Evolutionary conservation across 2,329 filamentous ascomycete species (phyloP).

Genomic region (Hypoxylon sp.): DNA sequence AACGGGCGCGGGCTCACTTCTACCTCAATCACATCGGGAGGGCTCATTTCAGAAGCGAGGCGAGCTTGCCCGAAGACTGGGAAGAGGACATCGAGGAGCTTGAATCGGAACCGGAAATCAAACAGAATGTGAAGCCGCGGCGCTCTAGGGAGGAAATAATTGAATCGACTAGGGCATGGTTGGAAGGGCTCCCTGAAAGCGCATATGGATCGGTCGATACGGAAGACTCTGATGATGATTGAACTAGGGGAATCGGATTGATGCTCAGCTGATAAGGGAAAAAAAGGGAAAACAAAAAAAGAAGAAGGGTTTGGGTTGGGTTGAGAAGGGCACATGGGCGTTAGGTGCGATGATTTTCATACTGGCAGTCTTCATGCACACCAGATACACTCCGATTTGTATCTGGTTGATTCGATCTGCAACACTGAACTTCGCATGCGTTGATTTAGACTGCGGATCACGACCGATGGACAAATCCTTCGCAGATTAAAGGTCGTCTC

Average conservation of each 20-base stretch:
- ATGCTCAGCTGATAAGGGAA: background rate
- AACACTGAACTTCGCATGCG: conserved; percentile 5
- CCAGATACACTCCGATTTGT: background rate
- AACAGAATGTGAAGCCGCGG: background rate
- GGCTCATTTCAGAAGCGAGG: background rate
- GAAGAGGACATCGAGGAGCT: background rate
- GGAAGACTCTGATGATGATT: background rate
- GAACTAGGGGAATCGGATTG: background rate
- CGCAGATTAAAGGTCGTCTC: background rate
- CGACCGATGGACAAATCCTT: background rate
- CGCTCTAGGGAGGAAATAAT: background rate
- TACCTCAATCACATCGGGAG: no score
- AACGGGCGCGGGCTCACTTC: no score
- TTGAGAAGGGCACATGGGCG: background rate
- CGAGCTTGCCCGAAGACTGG: background rate
- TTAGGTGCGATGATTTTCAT: background rate
- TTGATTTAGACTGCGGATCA: background rate
- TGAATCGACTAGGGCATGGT: background rate
- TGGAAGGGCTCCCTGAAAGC: background rate
- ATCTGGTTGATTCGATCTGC: background rate
- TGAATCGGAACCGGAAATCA: background rate
- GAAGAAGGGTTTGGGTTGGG: no score
- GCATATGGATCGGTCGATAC: background rate
- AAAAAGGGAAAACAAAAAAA: no score
- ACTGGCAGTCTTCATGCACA: background rate